Evolutionary conservation across 192 early-diverging fungal species (phyloP).

Genomic region (Coemansia sp.): DNA sequence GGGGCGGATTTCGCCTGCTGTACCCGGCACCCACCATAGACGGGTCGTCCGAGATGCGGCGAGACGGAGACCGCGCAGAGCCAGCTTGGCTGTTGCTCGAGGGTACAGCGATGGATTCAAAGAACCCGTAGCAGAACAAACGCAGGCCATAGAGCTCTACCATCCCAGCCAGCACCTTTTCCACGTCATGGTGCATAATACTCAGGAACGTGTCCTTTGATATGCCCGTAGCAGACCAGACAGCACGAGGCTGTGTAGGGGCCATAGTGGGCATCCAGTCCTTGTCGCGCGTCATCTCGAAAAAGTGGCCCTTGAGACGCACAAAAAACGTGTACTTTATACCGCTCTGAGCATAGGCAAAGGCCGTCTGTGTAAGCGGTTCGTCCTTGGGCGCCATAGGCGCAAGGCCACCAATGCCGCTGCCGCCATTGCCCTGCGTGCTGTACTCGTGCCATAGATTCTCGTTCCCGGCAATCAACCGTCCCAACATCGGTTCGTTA

Average conservation of each 20-base stretch:
- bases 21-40: background rate
- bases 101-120: constrained; percentile 20
- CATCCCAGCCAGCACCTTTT: constrained; percentile 42
- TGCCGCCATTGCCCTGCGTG: background rate
- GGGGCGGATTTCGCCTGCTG: constrained; percentile 4
- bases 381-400: constrained; percentile 7
- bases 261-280: constrained; percentile 46
- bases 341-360: constrained; percentile 44
- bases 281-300: constrained; percentile 44
- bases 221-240: constrained; percentile 14
- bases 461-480: constrained; percentile 27
- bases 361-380: constrained; percentile 13
- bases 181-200: constrained; percentile 18
- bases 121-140: constrained; percentile 39
- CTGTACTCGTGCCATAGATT: constrained; percentile 43
- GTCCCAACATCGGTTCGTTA: constrained; percentile 41
- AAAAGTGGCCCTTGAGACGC: constrained; percentile 43
- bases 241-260: constrained; percentile 21
- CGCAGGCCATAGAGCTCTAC: constrained; percentile 51
- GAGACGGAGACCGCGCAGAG: background rate
- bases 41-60: constrained; percentile 27
- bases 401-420: background rate
- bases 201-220: constrained; percentile 13
- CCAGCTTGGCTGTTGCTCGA: background rate
- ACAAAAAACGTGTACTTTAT: constrained; percentile 41